Conservation (phyloP, 148 eudicot genomes). For the Camellia lanceoleosa region DNA sequence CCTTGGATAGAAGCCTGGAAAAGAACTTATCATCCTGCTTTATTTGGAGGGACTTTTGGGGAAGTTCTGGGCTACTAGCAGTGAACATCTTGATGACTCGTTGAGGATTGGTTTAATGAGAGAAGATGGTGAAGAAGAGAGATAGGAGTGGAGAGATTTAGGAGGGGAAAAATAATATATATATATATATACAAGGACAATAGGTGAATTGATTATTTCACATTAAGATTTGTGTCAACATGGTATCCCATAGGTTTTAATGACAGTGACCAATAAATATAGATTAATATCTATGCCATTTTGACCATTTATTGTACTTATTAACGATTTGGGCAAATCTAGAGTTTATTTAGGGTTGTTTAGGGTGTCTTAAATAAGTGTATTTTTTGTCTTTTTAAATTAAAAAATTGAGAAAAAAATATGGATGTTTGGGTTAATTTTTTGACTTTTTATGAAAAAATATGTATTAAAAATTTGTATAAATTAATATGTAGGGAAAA, state of each 20-base stretch:
- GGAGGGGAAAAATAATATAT: too few relatives aligned
- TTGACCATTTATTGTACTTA: slow-evolving; percentile 7
- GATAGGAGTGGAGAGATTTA: not conserved
- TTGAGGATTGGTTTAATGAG: not conserved
- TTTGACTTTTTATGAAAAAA: too few relatives aligned
- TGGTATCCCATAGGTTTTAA: slow-evolving; percentile 17
- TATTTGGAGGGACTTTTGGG: slow-evolving; percentile 25
- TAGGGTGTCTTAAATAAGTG: too few relatives aligned
- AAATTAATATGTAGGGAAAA: too few relatives aligned
- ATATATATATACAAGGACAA: not conserved
- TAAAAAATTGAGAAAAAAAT: too few relatives aligned
- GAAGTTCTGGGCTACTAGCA: slow-evolving; percentile 8
- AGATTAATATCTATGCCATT: not conserved
- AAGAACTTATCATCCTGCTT: slow-evolving; percentile 43
- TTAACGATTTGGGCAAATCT: not conserved
- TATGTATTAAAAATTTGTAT: too few relatives aligned
- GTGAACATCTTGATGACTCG: not conserved
- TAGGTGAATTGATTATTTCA: not conserved
- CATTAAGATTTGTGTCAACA: slow-evolving; percentile 20
- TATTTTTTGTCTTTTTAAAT: too few relatives aligned
- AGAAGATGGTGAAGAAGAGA: not conserved
- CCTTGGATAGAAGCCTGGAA: slow-evolving; percentile 43
- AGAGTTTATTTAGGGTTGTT: not conserved
- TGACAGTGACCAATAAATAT: not conserved
- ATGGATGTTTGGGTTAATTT: too few relatives aligned